Base-by-base conservation (phyloP, 1,284 basidiomycete genomes). In the Pascua guehoae region DNA sequence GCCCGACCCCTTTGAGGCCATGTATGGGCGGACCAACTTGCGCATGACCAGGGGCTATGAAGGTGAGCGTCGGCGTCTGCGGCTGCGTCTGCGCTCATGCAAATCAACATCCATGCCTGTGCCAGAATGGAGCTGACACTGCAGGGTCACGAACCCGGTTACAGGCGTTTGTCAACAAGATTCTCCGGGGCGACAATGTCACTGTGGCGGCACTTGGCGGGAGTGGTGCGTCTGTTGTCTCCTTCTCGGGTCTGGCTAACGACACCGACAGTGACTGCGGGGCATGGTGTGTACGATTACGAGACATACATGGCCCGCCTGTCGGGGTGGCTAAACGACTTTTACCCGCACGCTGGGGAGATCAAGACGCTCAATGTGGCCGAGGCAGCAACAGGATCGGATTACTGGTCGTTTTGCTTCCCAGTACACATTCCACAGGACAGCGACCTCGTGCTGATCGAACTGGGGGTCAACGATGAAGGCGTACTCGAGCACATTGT, bases 341-440 rank as follows among this genome's bases (percentile, higher is more conserved):
- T 66, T 40, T 60, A 69, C 12, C 66, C 67, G 5, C 42, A 55
- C 2, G 58, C 62, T 38, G 53, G 67, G 2, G 45, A 64, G 17
- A 55, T 74, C 12, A 61, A 45, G 0, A 53, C 61, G 17, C 60
- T 70, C 32, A 78, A 77, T 51, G 75, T 73, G 37, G 76, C 72
- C 0, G 42, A 49, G 36, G 12, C 58, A 64, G 76, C 76, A 0
- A 73, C 70, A 12, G 76, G 76, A 1, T 71, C 69, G 12, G 74
- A 76, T 58, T 78, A 78, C 61, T 78, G 74, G 49, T 73, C 71
- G 4, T 74, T 72, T 59, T 78, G 76, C 59, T 75, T 76, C 54
- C 63, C 71, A 5, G 57, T 75, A 5, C 76, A 78, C 53, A 73
- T 77, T 14, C 58, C 58, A 4, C 38, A 49, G 0, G 60, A 72